These are phyloP conservation scores for Carex parvula DNA, from an alignment of 176 grass and related monocot genomes.

Conservation along the genomic window DNA sequence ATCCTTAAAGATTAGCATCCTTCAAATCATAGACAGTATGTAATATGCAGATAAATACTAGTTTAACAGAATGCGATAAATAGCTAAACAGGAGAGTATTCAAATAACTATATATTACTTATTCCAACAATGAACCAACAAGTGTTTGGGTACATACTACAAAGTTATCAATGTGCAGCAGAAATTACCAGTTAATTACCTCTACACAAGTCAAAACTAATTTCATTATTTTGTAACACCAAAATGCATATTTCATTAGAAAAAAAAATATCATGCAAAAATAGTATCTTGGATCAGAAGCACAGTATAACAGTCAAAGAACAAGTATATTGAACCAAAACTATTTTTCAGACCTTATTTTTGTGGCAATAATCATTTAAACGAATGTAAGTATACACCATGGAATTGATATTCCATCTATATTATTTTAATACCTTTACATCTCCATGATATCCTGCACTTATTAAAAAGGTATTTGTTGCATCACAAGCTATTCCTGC, in stretches of 20 bases:
- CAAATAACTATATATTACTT: background rate
- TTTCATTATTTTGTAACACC: background rate
- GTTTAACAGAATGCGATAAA: background rate
- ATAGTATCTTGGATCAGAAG: background rate
- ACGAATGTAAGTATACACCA: background rate
- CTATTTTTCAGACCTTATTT: no score
- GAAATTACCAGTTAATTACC: background rate
- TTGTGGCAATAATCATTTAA: background rate
- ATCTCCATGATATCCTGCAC: slow-evolving; percentile 81
- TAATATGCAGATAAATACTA: background rate
- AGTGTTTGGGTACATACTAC: background rate
- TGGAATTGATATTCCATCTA: background rate
- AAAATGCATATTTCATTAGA: background rate
- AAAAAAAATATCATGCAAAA: background rate
- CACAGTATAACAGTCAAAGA: background rate
- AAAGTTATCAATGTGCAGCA: background rate
- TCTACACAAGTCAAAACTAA: background rate
- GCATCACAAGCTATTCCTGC: slow-evolving; percentile 90
- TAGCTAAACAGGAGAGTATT: background rate
- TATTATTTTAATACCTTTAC: slow-evolving; percentile 55
- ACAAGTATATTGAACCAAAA: background rate
- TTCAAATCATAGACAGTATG: background rate
- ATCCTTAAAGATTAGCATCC: background rate
- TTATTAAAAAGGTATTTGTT: slow-evolving; percentile 79
- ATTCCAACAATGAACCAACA: slow-evolving; percentile 10